Evolutionary conservation across 2,329 filamentous ascomycete species (phyloP), one percentile per base, ranked within the genome.

Genomic region (Didymella exigua): DNA sequence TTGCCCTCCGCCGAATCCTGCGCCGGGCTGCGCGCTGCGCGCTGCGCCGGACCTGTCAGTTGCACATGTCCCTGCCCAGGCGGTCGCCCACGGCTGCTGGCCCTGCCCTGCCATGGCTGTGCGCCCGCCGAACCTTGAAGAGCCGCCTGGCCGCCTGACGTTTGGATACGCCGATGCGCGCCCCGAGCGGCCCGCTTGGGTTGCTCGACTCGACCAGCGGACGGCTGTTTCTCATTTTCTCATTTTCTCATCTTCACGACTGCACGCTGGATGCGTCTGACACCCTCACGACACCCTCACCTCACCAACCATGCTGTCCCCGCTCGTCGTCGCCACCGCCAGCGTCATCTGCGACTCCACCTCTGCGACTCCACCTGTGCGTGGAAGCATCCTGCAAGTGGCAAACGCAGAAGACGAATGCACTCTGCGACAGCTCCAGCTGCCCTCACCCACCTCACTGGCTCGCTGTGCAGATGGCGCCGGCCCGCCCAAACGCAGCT

Each of bases 281-380:
- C 30, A 33, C 24, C n/a, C 37, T 29, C 33, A 19, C 33, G 7
- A 40, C 33, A 24, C 29, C 29, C 41, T 41, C 42, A 40, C 49
- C 19, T 10, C 41, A n/a, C 21, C 49, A 24, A 19, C 33, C 33
- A 14, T 34, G 5, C n/a, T 31, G 41, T 29, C 34, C 21, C 49
- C 26, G 31, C 34, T 29, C 27, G 26, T 26, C 51, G 10, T 41
- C 37, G 61, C 60, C 58, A 59, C 61, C 18, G 18, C 19, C 51
- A 43, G 16, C 59, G 61, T 63, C 61, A 60, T 63, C 45, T 46
- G 49, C 57, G 45, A 42, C 52, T 54, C 51, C 51, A 54, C 44
- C 3, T 23, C 50, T 38, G 45, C 49, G 26, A n/a, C n/a, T 52
- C 49, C 49, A 52, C 41, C 2, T n/a, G 40, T 31, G 42, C 52